Conservation (phyloP, 129 eudicot genomes). For the Pseudognaphalium luteoalbum region DNA sequence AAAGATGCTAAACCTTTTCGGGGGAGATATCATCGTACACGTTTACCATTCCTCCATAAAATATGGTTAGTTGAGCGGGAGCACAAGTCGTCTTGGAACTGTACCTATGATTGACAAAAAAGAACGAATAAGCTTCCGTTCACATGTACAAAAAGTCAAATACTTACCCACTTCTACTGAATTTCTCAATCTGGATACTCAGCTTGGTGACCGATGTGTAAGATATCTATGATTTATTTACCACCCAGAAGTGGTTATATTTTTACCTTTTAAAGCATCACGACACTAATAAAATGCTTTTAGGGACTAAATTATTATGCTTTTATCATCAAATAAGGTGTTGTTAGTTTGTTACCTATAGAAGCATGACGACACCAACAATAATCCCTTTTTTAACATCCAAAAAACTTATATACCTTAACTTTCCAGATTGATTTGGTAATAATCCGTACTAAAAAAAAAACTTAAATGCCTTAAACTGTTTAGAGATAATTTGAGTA, state of each 20-base stretch:
- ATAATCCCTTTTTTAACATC: background rate
- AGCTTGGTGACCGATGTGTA: background rate
- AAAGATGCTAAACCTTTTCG: slow-evolving; percentile 48
- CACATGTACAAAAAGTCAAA: background rate
- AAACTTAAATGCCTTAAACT: background rate
- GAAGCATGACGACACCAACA: background rate
- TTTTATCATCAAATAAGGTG: background rate
- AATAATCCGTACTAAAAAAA: background rate
- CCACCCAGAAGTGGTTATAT: background rate
- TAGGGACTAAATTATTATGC: background rate
- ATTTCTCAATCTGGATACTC: background rate
- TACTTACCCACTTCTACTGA: background rate
- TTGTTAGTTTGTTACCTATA: background rate
- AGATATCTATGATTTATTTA: background rate
- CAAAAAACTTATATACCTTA: background rate
- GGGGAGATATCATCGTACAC: slow-evolving; percentile 60
- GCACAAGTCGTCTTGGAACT: slow-evolving; percentile 41
- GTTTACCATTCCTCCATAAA: slow-evolving; percentile 59
- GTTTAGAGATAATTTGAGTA: background rate
- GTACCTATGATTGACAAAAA: slow-evolving; percentile 32
- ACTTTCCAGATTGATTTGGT: background rate
- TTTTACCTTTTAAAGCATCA: too few relatives aligned
- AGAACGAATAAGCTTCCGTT: background rate
- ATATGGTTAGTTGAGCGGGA: slow-evolving; percentile 72
- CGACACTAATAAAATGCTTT: background rate